Evolutionary conservation across 768 basidiomycete species (phyloP), one percentile per base, ranked within the genome.

Genomic region (Dentipellis sp.): DNA sequence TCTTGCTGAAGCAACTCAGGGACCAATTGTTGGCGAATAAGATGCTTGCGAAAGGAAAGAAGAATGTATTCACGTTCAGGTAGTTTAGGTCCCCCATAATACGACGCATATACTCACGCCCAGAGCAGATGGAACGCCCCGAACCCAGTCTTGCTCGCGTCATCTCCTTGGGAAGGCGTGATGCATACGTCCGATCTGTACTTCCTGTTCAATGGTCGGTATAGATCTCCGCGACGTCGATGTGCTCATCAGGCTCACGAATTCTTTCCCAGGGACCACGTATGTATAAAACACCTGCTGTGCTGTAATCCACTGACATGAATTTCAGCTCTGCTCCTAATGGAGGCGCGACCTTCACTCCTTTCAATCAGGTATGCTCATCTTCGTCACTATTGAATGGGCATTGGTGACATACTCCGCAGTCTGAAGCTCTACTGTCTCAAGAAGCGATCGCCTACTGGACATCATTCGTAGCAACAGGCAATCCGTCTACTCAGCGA

Each of bases 31-130:
- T 9, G 71, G 72, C 4, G 65, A 76, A 52, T 75, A 66, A 55
- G 73, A 77, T 35, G 68, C 73, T 22, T 72, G 67, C 71, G 1
- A 75, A 76, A 61, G 73, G 71, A 34, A 72, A 73, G 12, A 72
- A 77, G 8, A 69, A 71, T 1, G 64, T 74, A 4, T 75, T 76
- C 56, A 70, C 71, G 10, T 76, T 74, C 72, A 73, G 75, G 75
- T 75, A 17, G 29, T 14, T 14, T 4, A 14, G 9, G 14, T 42
- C 40, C 19, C 19, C 9, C 14, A 3, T 19, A 73, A 53, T 19
- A 35, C 12, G 39, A 23, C 47, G 19, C 4, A 4, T 17, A 23
- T 11, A 37, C 14, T 52, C 54, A 37, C 17, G 29, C 29, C 29
- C 6, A 3, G 6, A 3, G 29, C 29, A 29, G 29, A 29, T 29